These are phyloP conservation scores for Penicillium crystallinum DNA, from an alignment of 495 filamentous ascomycete species.

Conservation along the genomic window DNA sequence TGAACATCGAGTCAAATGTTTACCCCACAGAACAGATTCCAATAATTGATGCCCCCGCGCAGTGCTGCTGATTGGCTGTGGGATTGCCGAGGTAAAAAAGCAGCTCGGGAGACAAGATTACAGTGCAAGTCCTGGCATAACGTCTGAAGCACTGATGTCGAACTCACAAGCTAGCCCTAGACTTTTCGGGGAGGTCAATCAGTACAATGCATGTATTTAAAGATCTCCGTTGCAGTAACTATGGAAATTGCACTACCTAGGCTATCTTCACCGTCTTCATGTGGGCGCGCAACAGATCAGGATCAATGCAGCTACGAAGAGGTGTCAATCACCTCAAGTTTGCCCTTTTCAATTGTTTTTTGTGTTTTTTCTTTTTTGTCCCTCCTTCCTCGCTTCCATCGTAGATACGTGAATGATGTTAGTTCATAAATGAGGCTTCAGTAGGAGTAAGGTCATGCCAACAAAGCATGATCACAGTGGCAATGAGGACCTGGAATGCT, in stretches of 20 bases:
- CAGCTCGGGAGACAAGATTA: too few species aligned
- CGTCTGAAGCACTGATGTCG: too few species aligned
- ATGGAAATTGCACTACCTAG: not conserved
- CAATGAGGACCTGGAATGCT: not conserved
- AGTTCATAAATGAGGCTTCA: not conserved
- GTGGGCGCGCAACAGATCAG: not conserved
- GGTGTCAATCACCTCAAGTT: not conserved
- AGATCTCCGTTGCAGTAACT: not conserved
- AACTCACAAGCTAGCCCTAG: too few species aligned
- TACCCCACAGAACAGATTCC: not conserved
- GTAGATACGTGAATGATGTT: not conserved
- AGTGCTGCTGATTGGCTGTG: not conserved
- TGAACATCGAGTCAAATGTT: not conserved
- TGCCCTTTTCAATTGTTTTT: not conserved
- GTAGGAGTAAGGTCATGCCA: not conserved
- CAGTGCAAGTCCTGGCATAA: too few species aligned
- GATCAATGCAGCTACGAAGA: not conserved
- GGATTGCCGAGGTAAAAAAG: not conserved
- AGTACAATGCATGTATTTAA: not conserved
- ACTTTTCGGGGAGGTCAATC: not conserved
- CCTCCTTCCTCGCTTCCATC: not conserved
- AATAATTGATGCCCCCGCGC: not conserved
- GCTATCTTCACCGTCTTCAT: not conserved
- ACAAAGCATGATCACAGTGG: not conserved
- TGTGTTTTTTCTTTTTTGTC: not conserved